Evolutionary conservation across 2,329 filamentous ascomycete genomes (phyloP).

Genomic region (Erysiphe neolycopersici): DNA sequence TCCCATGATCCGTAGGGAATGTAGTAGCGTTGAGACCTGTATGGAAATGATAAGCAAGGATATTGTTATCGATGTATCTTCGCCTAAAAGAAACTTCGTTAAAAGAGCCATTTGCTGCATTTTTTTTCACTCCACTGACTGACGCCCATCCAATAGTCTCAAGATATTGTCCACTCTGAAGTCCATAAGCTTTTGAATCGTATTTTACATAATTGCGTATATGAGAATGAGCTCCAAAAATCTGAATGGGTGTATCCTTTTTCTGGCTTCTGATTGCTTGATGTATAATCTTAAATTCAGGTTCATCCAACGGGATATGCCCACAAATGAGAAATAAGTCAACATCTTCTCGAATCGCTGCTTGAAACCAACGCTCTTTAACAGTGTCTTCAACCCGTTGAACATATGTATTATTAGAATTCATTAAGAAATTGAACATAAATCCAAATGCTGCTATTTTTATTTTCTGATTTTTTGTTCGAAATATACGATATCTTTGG

Average conservation of each 20-base stretch:
- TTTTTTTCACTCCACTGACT: conserved; percentile 31
- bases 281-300: conserved; percentile 54
- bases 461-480: conserved; percentile 67
- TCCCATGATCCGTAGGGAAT: conserved; percentile 53
- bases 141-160: conserved; percentile 92
- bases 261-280: conserved; percentile 49
- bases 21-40: conserved; percentile 41
- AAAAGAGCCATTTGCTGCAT: conserved; percentile 7
- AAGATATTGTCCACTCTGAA: conserved; percentile 78
- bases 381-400: conserved; percentile 56
- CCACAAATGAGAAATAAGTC: conserved; percentile 73
- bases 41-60: conserved; percentile 62
- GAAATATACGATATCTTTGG: conserved; percentile 65
- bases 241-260: conserved; percentile 63
- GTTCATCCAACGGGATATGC: conserved; percentile 59
- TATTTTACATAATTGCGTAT: conserved; percentile 64
- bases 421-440: conserved; percentile 75
- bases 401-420: conserved; percentile 74
- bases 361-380: conserved; percentile 67
- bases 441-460: conserved; percentile 78
- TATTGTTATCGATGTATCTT: conserved; percentile 82
- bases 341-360: conserved; percentile 57
- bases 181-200: conserved; percentile 48
- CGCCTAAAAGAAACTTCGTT: conserved; percentile 34
- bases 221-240: conserved; percentile 79